Percentiles rank a stretch among this genome's conserved stretches.
Evolutionary conservation across 257 asterid species (phyloP).

Genomic region (Euphrasia confusa): DNA sequence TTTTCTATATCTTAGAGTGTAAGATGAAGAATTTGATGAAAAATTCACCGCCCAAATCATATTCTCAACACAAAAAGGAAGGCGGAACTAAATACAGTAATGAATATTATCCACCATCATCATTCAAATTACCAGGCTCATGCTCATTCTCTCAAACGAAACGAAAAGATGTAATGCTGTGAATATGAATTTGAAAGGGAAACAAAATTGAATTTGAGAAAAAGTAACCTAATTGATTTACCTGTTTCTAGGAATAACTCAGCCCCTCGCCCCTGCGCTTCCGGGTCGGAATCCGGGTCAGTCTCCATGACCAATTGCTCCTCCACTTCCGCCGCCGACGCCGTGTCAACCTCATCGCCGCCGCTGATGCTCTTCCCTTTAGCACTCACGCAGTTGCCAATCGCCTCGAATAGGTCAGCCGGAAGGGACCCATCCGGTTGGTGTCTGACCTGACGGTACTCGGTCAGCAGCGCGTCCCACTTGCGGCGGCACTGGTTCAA

Average conservation of each 20-base stretch:
- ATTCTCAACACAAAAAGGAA: too few species aligned
- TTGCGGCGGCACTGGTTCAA: conserved; percentile 75
- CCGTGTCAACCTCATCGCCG: neutral
- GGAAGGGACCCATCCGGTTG: conserved; percentile 37
- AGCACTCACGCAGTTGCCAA: conserved; percentile 40
- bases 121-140: too few species aligned
- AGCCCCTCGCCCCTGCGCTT: conserved; percentile 34
- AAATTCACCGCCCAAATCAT: too few species aligned
- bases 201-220: neutral
- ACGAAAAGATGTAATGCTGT: too few species aligned
- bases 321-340: conserved; percentile 24
- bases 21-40: neutral
- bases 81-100: too few species aligned
- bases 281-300: conserved; percentile 65
- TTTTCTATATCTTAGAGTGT: too few species aligned
- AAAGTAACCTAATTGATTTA: neutral
- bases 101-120: too few species aligned
- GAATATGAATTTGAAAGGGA: neutral
- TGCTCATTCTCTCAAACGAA: too few species aligned
- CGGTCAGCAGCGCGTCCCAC: conserved; percentile 54
- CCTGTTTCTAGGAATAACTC: conserved; percentile 34
- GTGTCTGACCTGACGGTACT: conserved; percentile 40
- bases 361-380: conserved; percentile 24
- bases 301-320: conserved; percentile 40
- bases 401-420: conserved; percentile 46